Percentiles rank a stretch among this genome's conserved stretches.
Conservation (phyloP, 768 basidiomycete species). For the Phanerodontia chrysosporium region DNA sequence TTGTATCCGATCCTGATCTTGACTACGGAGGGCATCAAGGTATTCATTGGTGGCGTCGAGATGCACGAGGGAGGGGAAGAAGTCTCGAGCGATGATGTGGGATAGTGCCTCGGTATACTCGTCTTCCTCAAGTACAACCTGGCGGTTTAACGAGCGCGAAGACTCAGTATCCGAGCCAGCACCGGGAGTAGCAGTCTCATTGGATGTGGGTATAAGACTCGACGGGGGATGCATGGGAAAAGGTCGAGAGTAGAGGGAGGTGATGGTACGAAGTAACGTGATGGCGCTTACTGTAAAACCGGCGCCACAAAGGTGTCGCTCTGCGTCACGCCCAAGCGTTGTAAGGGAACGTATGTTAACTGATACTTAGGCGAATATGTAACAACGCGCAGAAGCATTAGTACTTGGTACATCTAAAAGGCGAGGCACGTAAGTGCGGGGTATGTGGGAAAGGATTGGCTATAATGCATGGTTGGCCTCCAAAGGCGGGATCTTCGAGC, state of each 20-base stretch:
- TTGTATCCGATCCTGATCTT: conserved; percentile 73
- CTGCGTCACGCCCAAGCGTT: too few species aligned
- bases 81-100: conserved; percentile 92
- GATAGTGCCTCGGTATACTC: conserved; percentile 90
- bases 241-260: not conserved
- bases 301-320: not conserved
- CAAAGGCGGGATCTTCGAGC: not conserved
- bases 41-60: conserved; percentile 87
- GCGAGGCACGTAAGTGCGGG: not conserved
- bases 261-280: not conserved
- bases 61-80: conserved; percentile 91
- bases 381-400: not conserved
- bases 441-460: not conserved
- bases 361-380: not conserved
- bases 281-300: not conserved
- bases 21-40: conserved; percentile 71
- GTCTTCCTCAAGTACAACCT: conserved; percentile 82
- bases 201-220: not conserved
- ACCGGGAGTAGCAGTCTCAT: conserved; percentile 32
- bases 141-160: conserved; percentile 61
- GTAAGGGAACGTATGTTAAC: too few species aligned
- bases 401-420: not conserved
- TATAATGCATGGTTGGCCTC: not conserved
- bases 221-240: not conserved
- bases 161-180: conserved; percentile 24